Conservation (phyloP, 768 basidiomycete genomes). For the Boletus vermiculosoides region DNA sequence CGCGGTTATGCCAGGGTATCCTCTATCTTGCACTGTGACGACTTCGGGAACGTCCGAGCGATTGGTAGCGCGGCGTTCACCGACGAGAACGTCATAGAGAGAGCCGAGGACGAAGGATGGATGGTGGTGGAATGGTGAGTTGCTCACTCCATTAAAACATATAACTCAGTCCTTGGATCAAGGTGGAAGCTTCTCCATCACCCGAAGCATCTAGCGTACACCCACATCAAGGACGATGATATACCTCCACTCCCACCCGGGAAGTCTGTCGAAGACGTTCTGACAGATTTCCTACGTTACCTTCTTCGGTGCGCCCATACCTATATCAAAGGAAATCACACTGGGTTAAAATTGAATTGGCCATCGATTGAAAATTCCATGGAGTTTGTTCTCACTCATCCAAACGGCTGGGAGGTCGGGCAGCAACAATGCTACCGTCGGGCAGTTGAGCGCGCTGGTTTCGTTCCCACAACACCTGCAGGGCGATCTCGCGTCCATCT, state of each 20-base stretch:
- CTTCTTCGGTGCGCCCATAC: not conserved
- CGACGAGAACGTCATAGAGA: not conserved
- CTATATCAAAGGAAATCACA: conserved; percentile 12
- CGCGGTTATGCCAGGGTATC: conserved; percentile 1
- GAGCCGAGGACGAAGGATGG: not conserved
- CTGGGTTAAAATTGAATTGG: conserved; percentile 8
- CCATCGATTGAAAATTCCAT: conserved; percentile 9
- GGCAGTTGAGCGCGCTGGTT: conserved; percentile 24
- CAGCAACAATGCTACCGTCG: conserved; percentile 22
- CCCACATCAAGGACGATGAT: not conserved
- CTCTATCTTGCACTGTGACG: conserved; percentile 4
- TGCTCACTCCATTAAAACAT: no score
- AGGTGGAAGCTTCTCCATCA: conserved; percentile 1
- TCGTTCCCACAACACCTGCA: conserved; percentile 11
- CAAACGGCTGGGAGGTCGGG: conserved; percentile 30
- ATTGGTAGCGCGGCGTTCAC: not conserved
- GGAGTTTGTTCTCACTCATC: conserved; percentile 26
- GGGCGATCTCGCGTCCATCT: conserved; percentile 21
- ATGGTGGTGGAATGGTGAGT: not conserved
- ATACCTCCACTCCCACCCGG: not conserved
- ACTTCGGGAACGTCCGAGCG: not conserved
- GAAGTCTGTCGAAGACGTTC: conserved; percentile 18
- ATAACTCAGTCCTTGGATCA: not conserved
- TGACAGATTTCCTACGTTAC: conserved; percentile 25
- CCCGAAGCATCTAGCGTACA: not conserved